phyloP scores from a whole-genome alignment of 1,139 yeast genomes.

The Casaregolazyma lundiana region DNA sequence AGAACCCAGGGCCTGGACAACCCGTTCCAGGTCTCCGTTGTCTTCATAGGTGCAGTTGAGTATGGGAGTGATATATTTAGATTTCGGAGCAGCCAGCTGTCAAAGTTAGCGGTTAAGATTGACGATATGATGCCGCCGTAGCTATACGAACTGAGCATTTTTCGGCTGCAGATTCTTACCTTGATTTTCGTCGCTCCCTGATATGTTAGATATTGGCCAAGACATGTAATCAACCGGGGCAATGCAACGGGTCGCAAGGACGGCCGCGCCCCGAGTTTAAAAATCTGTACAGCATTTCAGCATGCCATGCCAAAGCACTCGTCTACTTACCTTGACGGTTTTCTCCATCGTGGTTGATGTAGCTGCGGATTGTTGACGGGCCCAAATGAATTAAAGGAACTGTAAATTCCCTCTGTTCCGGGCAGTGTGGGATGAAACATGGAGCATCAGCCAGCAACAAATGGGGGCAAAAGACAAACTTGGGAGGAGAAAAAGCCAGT shows the following conservation, averaged over 20 bases:
- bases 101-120: conserved; percentile 32
- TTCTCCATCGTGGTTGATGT: conserved; percentile 36
- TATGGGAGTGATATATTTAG: conserved; percentile 91
- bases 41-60: conserved; percentile 64
- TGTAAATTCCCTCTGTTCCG: not conserved
- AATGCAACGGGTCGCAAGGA: no score
- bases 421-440: conserved; percentile 1
- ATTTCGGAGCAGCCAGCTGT: conserved; percentile 94
- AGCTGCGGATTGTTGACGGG: conserved; percentile 2
- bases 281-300: no score
- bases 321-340: conserved; percentile 47
- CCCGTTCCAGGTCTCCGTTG: conserved; percentile 57
- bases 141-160: no score
- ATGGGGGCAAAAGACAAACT: not conserved
- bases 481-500: not conserved
- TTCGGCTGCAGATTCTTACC: conserved; percentile 23
- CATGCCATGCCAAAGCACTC: conserved; percentile 3
- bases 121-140: conserved; percentile 32
- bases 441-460: not conserved
- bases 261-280: no score
- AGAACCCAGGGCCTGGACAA: conserved; percentile 57
- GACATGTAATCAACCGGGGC: no score
- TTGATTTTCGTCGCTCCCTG: conserved; percentile 66
- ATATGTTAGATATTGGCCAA: conserved; percentile 8
- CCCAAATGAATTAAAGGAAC: not conserved